These are phyloP conservation scores for Limnanthes douglasii DNA, from an alignment of 345 rosid species.

Conservation along the genomic window DNA sequence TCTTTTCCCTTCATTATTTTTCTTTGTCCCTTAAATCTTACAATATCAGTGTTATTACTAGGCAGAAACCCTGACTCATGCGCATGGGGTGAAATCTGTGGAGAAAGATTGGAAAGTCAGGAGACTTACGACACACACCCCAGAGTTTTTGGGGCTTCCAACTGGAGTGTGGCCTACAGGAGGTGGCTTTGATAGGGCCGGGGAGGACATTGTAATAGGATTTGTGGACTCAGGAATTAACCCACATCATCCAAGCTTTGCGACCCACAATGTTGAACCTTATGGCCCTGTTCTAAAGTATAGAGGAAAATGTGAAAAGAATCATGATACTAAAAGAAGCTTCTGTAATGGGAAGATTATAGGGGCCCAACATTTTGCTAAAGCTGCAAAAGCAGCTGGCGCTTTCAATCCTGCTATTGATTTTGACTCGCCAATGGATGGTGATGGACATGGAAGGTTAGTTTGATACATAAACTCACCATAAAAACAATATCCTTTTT, in stretches of 20 bases:
- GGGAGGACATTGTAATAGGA: conserved; percentile 93
- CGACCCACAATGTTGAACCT: conserved; percentile 43
- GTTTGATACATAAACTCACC: conserved; percentile 7
- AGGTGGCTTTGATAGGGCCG: conserved; percentile 92
- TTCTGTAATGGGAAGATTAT: conserved; percentile 94
- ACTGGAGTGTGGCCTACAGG: conserved; percentile 99
- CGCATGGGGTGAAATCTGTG: conserved; percentile 75
- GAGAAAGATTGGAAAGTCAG: conserved; percentile 96
- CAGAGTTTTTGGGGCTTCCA: conserved; percentile 95
- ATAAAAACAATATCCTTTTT: too few species aligned
- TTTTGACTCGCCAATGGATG: conserved; percentile 96
- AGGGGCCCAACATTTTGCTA: conserved; percentile 98
- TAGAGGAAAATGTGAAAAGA: conserved; percentile 89
- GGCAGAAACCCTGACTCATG: conserved; percentile 79
- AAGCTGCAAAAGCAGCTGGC: conserved; percentile 94
- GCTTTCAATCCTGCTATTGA: conserved; percentile 77
- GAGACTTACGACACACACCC: conserved; percentile 94
- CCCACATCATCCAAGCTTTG: conserved; percentile 92
- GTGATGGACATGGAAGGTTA: conserved; percentile 99
- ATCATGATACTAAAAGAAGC: conserved; percentile 54
- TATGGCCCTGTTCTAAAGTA: conserved; percentile 78
- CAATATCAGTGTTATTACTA: conserved; percentile 40
- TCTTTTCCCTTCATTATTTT: conserved; percentile 25
- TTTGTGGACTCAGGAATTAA: conserved; percentile 95
- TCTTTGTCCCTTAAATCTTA: too few species aligned